Conservation (phyloP, 768 basidiomycete species). For the Hericium coralloides region DNA sequence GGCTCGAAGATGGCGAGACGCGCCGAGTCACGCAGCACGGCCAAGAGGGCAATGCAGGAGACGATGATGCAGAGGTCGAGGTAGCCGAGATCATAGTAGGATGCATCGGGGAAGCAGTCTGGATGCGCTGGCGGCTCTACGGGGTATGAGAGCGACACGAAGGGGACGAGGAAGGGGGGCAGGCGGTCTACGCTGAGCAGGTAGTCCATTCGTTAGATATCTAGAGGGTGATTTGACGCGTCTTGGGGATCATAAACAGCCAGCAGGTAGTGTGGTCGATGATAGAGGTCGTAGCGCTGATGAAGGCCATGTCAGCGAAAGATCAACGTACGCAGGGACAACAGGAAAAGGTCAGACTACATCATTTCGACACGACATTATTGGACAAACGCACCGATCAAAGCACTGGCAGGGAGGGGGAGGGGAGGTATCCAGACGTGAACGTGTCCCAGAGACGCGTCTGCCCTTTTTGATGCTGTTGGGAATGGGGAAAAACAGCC, state of each 20-base stretch:
- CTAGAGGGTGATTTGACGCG: constrained; percentile 5
- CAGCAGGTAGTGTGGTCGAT: background rate
- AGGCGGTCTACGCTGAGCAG: constrained; percentile 21
- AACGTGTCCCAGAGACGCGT: no score
- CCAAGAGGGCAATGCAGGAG: constrained; percentile 80
- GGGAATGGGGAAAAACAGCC: no score
- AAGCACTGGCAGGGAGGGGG: no score
- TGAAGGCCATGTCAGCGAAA: no score
- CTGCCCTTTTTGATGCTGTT: no score
- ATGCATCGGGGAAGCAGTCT: constrained; percentile 65
- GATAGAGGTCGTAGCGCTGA: no score
- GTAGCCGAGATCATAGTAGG: constrained; percentile 65
- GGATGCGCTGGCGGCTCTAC: constrained; percentile 41
- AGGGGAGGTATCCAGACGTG: no score
- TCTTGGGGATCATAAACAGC: constrained; percentile 9
- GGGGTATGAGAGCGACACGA: constrained; percentile 69
- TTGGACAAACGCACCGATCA: no score
- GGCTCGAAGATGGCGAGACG: constrained; percentile 73
- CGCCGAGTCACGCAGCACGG: constrained; percentile 70
- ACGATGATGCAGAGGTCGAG: constrained; percentile 75
- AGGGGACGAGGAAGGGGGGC: constrained; percentile 49
- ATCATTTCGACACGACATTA: no score
- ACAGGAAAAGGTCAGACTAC: no score
- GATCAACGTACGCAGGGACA: no score
- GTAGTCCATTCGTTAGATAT: constrained; percentile 10